phyloP scores from a whole-genome alignment of 2,329 filamentous ascomycete genomes.

The Fusarium redolens region DNA sequence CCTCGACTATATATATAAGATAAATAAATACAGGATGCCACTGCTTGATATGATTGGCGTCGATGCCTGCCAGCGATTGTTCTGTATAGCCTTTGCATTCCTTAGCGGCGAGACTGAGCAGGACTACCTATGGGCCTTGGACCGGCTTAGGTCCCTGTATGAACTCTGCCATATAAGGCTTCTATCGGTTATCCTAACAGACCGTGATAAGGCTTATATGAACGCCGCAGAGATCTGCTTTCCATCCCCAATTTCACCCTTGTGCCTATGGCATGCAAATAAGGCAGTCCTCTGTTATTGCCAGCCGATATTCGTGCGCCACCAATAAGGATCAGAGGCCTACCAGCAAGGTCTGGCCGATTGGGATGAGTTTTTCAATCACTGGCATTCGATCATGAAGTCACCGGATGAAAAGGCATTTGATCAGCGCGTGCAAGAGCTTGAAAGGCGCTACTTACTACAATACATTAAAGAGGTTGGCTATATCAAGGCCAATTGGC shows the following conservation, averaged over 20 bases:
- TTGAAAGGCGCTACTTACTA: too few species aligned
- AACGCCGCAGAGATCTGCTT: neutral
- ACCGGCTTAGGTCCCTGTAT: neutral
- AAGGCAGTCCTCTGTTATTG: neutral
- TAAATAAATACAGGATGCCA: conserved; percentile 6
- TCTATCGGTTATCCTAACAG: neutral
- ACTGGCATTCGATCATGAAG: too few species aligned
- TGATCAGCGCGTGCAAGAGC: too few species aligned
- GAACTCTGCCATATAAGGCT: neutral
- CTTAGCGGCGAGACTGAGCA: neutral
- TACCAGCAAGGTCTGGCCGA: too few species aligned
- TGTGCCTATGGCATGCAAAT: neutral
- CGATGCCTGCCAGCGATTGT: conserved; percentile 21
- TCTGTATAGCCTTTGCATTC: conserved; percentile 32
- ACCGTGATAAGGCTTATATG: neutral
- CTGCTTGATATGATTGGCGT: neutral
- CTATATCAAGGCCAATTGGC: too few species aligned
- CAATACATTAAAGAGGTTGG: too few species aligned
- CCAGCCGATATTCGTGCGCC: too few species aligned
- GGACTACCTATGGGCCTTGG: neutral
- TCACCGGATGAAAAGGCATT: too few species aligned
- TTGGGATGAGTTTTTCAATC: too few species aligned
- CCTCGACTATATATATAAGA: conserved; percentile 31
- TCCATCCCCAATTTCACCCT: neutral
- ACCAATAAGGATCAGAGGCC: too few species aligned